Evolutionary conservation across 1,284 basidiomycete genomes (phyloP).

Genomic region (Boletus mariae): DNA sequence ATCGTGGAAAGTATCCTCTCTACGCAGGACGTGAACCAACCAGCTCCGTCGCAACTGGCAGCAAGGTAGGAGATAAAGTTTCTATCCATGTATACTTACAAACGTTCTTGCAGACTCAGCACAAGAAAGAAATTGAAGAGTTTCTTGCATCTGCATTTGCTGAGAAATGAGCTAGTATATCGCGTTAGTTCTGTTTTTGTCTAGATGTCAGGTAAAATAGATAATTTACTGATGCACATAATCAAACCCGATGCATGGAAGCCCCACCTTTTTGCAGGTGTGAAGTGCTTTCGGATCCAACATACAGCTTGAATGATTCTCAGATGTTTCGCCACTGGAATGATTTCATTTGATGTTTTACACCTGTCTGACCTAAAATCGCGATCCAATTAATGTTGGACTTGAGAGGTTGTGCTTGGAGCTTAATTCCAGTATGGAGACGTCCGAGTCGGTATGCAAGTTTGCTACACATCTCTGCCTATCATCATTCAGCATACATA

Average conservation of each 20-base stretch:
- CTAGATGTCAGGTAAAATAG: constrained; percentile 3
- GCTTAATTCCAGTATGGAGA: too few relatives aligned
- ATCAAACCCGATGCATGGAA: neutral
- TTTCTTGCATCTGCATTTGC: constrained; percentile 62
- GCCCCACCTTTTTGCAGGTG: neutral
- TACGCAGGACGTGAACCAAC: constrained; percentile 88
- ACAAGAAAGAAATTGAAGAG: constrained; percentile 82
- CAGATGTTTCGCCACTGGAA: too few relatives aligned
- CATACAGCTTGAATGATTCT: neutral
- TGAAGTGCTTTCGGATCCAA: neutral
- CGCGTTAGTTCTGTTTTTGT: neutral
- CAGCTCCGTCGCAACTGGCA: constrained; percentile 87
- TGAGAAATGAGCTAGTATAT: constrained; percentile 16
- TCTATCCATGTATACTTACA: neutral
- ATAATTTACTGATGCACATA: constrained; percentile 7
- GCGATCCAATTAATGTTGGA: too few relatives aligned
- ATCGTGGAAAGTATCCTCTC: constrained; percentile 83
- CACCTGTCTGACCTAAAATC: too few relatives aligned
- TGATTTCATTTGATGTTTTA: too few relatives aligned
- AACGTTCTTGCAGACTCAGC: constrained; percentile 43
- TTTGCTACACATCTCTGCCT: neutral
- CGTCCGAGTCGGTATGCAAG: neutral
- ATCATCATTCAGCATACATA: constrained; percentile 28
- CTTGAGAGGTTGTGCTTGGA: too few relatives aligned
- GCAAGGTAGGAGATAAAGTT: constrained; percentile 56